A percentile compares a stretch with the other conserved stretches of the same genome.
Conservation (phyloP, 164 flowering plant genomes). For the Liriodendron chinense region DNA sequence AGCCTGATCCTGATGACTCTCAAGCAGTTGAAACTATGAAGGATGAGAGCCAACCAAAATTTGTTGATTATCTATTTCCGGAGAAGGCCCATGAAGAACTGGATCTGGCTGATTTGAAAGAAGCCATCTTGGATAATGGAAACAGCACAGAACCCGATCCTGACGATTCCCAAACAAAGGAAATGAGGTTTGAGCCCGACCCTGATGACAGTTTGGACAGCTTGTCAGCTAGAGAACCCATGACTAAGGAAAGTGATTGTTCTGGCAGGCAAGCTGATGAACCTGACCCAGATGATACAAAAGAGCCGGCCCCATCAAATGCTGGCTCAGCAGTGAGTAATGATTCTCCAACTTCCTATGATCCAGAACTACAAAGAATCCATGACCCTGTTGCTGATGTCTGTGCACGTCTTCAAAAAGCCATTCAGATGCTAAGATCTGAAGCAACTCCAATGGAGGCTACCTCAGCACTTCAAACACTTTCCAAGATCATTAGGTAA, state of each 20-base stretch:
- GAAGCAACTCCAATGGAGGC: conserved; percentile 56
- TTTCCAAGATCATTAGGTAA: conserved; percentile 77
- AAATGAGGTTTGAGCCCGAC: conserved; percentile 26
- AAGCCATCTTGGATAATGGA: conserved; percentile 1
- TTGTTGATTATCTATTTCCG: neutral
- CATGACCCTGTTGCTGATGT: conserved; percentile 64
- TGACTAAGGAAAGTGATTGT: neutral
- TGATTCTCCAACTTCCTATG: neutral
- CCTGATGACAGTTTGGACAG: conserved; percentile 32
- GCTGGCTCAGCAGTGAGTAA: neutral
- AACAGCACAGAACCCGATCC: conserved; percentile 18
- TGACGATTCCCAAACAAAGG: conserved; percentile 7
- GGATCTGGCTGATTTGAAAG: conserved; percentile 35
- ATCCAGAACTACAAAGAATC: conserved; percentile 55
- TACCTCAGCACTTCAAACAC: conserved; percentile 51
- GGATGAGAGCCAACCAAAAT: neutral
- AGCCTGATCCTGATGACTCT: conserved; percentile 25
- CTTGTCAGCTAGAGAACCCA: neutral
- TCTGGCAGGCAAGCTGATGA: conserved; percentile 30
- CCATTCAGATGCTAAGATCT: conserved; percentile 52
- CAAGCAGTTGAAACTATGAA: conserved; percentile 8
- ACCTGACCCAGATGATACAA: conserved; percentile 60
- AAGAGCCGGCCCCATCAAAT: neutral
- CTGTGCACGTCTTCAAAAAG: conserved; percentile 59
- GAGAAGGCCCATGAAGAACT: conserved; percentile 23